Evolutionary conservation across 805 yeast species (phyloP).

Genomic region (Clavispora carvajalis): DNA sequence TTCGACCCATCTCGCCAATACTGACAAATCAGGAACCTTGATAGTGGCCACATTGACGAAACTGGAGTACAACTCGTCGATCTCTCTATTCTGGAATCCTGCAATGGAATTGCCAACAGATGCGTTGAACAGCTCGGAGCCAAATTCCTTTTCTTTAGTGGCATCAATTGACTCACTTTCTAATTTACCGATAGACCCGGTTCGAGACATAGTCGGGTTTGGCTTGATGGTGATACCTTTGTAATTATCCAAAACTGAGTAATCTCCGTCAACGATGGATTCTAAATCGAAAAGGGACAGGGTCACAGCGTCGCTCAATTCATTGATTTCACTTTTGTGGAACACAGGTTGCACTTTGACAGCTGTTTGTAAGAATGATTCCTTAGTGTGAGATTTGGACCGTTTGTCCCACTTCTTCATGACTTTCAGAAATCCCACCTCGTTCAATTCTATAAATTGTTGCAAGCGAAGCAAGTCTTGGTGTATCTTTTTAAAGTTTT

Average conservation of each 20-base stretch:
- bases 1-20: conserved; percentile 36
- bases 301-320: conserved; percentile 71
- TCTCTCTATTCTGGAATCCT: conserved; percentile 36
- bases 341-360: conserved; percentile 96
- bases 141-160: not conserved
- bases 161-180: not conserved
- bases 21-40: conserved; percentile 33
- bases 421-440: conserved; percentile 92
- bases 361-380: conserved; percentile 83
- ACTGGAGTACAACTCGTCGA: conserved; percentile 69
- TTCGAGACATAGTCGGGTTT: not conserved
- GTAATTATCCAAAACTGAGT: conserved; percentile 23
- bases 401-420: conserved; percentile 98
- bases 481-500: conserved; percentile 83
- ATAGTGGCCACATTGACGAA: conserved; percentile 51
- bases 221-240: not conserved
- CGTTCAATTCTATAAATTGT: conserved; percentile 91
- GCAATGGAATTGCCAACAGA: conserved; percentile 14
- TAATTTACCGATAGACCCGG: not conserved
- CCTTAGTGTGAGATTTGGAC: conserved; percentile 91
- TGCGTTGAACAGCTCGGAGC: conserved; percentile 1
- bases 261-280: conserved; percentile 45
- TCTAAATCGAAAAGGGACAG: conserved; percentile 69
- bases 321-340: conserved; percentile 81
- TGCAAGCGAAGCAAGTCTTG: conserved; percentile 85